These are phyloP conservation scores for Nosema granulosis DNA, from an alignment of 371 early-diverging fungal species.

Conservation along the genomic window DNA sequence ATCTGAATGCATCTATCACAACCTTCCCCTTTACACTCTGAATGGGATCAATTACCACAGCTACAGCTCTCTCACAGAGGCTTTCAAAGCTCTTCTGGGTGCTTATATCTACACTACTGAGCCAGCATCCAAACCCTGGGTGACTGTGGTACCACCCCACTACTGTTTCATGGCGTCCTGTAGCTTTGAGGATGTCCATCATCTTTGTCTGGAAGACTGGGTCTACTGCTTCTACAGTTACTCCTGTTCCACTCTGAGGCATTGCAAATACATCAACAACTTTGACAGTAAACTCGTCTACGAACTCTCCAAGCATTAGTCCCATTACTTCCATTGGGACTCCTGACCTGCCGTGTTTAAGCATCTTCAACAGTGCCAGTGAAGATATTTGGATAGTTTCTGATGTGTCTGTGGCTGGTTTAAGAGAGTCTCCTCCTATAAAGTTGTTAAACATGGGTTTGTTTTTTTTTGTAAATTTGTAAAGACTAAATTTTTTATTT, in stretches of 20 bases:
- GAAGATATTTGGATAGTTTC: constrained; percentile 98
- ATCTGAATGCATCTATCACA: constrained; percentile 97
- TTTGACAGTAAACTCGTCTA: constrained; percentile 97
- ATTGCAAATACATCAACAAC: constrained; percentile 99
- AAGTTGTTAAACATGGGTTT: constrained; percentile 36
- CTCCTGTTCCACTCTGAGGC: constrained; percentile 99
- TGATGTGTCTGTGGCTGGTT: constrained; percentile 77
- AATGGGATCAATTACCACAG: constrained; percentile 98
- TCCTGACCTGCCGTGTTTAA: constrained; percentile 81
- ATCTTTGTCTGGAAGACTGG: constrained; percentile 99
- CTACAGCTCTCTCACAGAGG: constrained; percentile 88
- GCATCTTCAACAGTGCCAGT: constrained; percentile 89
- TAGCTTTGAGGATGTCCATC: constrained; percentile 97
- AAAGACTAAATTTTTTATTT: not conserved
- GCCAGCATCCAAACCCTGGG: constrained; percentile 99
- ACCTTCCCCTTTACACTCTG: constrained; percentile 99
- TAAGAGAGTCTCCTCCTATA: constrained; percentile 18
- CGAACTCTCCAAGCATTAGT: constrained; percentile 97
- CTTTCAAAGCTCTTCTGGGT: constrained; percentile 94
- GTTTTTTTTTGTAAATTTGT: no score
- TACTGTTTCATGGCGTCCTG: constrained; percentile 95
- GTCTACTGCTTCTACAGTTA: constrained; percentile 98
- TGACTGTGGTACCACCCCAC: constrained; percentile 99
- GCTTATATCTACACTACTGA: constrained; percentile 95
- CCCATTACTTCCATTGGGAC: constrained; percentile 99